A percentile compares a stretch with the other conserved stretches of the same genome.
Conservation (phyloP, 1,284 basidiomycete genomes). For the Heterobasidion occidentale region DNA sequence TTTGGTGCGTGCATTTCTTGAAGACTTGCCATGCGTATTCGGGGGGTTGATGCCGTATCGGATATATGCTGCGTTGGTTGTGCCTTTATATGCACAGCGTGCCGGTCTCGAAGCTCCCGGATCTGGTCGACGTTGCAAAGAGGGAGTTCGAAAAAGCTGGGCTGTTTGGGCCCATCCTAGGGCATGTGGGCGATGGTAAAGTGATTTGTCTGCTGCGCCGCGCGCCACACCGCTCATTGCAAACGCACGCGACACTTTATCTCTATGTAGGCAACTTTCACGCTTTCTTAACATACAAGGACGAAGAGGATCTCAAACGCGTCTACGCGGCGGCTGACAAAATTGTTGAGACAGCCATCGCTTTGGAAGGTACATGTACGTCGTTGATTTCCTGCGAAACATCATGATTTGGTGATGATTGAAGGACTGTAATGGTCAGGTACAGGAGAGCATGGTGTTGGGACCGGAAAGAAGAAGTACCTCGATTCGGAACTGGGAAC, state of each 20-base stretch:
- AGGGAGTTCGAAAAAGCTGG: constrained; percentile 59
- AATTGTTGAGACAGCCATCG: constrained; percentile 68
- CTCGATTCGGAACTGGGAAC: constrained; percentile 72
- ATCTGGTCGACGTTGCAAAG: constrained; percentile 70
- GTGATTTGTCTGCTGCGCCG: constrained; percentile 13
- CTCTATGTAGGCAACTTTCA: constrained; percentile 43
- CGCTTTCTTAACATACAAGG: constrained; percentile 49
- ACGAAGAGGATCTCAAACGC: constrained; percentile 46
- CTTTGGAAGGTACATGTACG: constrained; percentile 70
- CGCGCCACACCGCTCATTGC: background rate
- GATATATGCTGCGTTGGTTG: background rate
- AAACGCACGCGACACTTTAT: no score
- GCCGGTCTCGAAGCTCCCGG: constrained; percentile 72
- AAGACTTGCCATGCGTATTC: constrained; percentile 4
- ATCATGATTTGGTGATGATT: background rate
- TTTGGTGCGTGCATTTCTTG: constrained; percentile 48
- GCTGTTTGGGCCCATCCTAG: constrained; percentile 59
- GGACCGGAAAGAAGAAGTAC: constrained; percentile 72
- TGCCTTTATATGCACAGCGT: constrained; percentile 38
- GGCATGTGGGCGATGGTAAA: constrained; percentile 83
- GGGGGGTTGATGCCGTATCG: background rate
- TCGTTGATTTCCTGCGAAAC: constrained; percentile 1
- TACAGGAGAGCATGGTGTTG: constrained; percentile 85
- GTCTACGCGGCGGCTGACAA: constrained; percentile 49
- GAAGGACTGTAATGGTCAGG: constrained; percentile 24